Evolutionary conservation across 768 basidiomycete genomes (phyloP).

Genomic region (Rhodosporidiobolus odoratus): DNA sequence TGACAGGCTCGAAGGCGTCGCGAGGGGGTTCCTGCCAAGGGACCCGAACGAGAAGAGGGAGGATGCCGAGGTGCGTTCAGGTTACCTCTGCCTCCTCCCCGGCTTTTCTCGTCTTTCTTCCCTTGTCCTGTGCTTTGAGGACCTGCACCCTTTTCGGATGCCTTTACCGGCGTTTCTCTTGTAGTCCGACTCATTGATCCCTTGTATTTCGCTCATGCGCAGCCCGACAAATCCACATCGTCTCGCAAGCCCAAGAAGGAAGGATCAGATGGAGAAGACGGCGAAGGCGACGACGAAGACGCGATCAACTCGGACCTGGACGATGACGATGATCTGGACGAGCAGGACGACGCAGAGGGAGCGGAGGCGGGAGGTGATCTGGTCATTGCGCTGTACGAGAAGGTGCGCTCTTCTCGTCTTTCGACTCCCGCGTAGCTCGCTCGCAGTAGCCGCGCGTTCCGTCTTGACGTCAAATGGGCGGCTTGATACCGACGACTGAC

Average conservation of each 20-base stretch:
- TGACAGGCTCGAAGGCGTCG: conserved; percentile 31
- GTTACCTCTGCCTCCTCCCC: conserved; percentile 39
- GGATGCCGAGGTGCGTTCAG: not conserved
- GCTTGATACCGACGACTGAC: too few relatives aligned
- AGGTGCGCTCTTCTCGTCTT: conserved; percentile 55
- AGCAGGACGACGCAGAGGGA: conserved; percentile 64
- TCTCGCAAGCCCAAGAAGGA: conserved; percentile 8
- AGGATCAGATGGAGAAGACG: not conserved
- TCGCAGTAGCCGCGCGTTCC: not conserved
- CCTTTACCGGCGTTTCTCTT: not conserved
- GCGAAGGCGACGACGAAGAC: conserved; percentile 52
- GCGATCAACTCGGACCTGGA: conserved; percentile 95
- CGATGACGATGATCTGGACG: conserved; percentile 71
- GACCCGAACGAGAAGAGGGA: not conserved
- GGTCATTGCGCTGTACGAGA: conserved; percentile 97
- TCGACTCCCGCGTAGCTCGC: not conserved
- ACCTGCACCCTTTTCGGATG: too few relatives aligned
- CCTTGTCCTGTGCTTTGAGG: too few relatives aligned
- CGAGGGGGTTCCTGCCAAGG: conserved; percentile 20
- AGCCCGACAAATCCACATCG: too few relatives aligned
- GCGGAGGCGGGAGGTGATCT: conserved; percentile 70
- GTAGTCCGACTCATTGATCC: not conserved
- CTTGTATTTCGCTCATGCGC: not conserved
- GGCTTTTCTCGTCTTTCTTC: not conserved
- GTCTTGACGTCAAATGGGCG: not conserved